Evolutionary conservation across 2,329 filamentous ascomycete genomes (phyloP).

Genomic region (Simplicillium sp.): DNA sequence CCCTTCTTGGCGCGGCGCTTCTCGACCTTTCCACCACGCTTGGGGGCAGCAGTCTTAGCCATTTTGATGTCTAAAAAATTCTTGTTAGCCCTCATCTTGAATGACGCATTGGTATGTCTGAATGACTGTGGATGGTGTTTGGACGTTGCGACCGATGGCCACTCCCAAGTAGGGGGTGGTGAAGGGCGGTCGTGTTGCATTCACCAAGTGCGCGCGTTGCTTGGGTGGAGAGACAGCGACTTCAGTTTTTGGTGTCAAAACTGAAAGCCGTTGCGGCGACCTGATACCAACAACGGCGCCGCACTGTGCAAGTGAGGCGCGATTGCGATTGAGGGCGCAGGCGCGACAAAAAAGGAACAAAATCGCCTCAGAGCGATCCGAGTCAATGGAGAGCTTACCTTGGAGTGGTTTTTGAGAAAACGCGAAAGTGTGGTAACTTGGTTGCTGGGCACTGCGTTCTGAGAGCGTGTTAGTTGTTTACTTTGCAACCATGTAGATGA

Average conservation of each 20-base stretch:
- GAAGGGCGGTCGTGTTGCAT: too few relatives aligned
- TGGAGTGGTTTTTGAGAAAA: conserved; percentile 7
- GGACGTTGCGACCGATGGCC: neutral
- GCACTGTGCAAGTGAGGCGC: too few relatives aligned
- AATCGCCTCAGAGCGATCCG: neutral
- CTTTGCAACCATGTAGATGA: neutral
- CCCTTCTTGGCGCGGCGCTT: conserved; percentile 53
- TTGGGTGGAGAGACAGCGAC: too few relatives aligned
- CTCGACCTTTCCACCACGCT: conserved; percentile 44
- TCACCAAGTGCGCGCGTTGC: too few relatives aligned
- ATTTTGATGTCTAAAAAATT: conserved; percentile 28
- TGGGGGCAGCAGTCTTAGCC: conserved; percentile 43
- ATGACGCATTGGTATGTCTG: conserved; percentile 11
- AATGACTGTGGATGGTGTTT: conserved; percentile 13
- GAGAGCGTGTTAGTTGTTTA: conserved; percentile 6
- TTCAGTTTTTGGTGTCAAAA: too few relatives aligned
- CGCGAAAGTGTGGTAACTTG: conserved; percentile 3
- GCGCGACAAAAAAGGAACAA: neutral
- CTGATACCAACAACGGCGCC: too few relatives aligned
- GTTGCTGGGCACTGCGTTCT: conserved; percentile 5
- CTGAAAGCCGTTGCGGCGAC: too few relatives aligned
- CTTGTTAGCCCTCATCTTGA: too few relatives aligned
- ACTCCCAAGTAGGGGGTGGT: neutral
- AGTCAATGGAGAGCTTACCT: conserved; percentile 7
- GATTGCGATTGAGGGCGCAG: neutral